Evolutionary conservation across 768 basidiomycete species (phyloP), one percentile per base, ranked within the genome.

Genomic region (Mycena galopus): DNA sequence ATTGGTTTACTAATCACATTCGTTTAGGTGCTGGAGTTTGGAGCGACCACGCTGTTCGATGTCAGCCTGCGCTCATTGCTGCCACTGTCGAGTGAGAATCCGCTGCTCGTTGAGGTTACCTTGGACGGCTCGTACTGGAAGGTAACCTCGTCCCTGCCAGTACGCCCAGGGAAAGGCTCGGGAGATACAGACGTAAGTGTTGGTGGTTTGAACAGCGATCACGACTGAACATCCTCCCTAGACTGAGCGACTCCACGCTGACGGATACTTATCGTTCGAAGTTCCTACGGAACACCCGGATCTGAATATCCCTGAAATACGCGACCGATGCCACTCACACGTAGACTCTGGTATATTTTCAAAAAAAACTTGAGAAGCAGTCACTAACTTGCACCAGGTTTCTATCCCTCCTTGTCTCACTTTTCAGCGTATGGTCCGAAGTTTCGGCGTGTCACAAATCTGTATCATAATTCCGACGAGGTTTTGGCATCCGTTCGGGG

Each of bases 11-110:
- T 19, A 42, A 42, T 42, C 67, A 11, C 3, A 32, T 33, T 62
- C 44, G 11, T 62, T 39, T 35, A 84, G 84, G 82, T 80, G 1
- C 68, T 85, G 17, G 83, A 85, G 63, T 81, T 80, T 58, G 84
- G 84, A 19, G 61, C 65, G 1, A 63, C 65, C 1, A 5, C 32
- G 3, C 50, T 68, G 3, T 56, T 57, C 23, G 47, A 73, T 25
- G 71, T 73, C 19, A 47, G 63, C 6, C 51, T 73, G 27, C 60
- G 33, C 32, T 2, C 37, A 8, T 63, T 73, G 37, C 35, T 73
- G 0, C 35, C 71, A 12, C 62, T 73, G 1, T 57, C 65, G 1
- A 6, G 65, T 1, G 71, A 67, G 19, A 11, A 19, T 23, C 65
- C 71, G 10, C 1, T 72, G 11, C 51, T 37, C 2, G 65, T 72